phyloP scores from a whole-genome alignment of 805 yeast species.

The Candida arabinofermentans region DNA sequence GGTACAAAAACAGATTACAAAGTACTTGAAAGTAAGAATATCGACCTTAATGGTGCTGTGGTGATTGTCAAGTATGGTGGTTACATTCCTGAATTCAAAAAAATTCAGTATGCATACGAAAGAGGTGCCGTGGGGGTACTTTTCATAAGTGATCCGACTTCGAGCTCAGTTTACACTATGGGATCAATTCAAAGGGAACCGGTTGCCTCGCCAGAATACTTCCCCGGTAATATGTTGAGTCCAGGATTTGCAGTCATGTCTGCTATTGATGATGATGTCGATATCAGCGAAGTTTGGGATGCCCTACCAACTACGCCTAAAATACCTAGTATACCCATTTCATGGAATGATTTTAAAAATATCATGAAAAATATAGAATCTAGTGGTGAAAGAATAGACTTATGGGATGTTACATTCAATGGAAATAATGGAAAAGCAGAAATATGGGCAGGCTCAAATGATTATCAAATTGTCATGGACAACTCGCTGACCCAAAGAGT shows the following conservation, averaged over 20 bases:
- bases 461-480: constrained; percentile 20
- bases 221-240: constrained; percentile 74
- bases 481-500: constrained; percentile 44
- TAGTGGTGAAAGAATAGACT: constrained; percentile 34
- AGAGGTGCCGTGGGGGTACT: constrained; percentile 62
- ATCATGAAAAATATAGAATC: constrained; percentile 36
- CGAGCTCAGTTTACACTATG: constrained; percentile 29
- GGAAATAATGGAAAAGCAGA: constrained; percentile 24
- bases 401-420: constrained; percentile 32
- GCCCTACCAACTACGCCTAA: constrained; percentile 55
- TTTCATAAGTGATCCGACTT: constrained; percentile 49
- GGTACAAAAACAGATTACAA: constrained; percentile 59
- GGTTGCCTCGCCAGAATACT: constrained; percentile 51
- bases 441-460: constrained; percentile 42
- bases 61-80: constrained; percentile 61
- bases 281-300: constrained; percentile 38
- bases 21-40: constrained; percentile 31
- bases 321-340: constrained; percentile 74
- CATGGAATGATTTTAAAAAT: constrained; percentile 62
- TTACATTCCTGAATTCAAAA: constrained; percentile 43
- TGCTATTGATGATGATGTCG: constrained; percentile 33
- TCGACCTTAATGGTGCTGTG: constrained; percentile 46
- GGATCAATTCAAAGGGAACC: constrained; percentile 50
- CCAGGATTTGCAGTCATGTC: constrained; percentile 61
- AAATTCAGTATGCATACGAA: constrained; percentile 50